Evolutionary conservation across 192 early-diverging fungal species (phyloP), one percentile per base, ranked within the genome.

Genomic region (Backusella mclennaniae): DNA sequence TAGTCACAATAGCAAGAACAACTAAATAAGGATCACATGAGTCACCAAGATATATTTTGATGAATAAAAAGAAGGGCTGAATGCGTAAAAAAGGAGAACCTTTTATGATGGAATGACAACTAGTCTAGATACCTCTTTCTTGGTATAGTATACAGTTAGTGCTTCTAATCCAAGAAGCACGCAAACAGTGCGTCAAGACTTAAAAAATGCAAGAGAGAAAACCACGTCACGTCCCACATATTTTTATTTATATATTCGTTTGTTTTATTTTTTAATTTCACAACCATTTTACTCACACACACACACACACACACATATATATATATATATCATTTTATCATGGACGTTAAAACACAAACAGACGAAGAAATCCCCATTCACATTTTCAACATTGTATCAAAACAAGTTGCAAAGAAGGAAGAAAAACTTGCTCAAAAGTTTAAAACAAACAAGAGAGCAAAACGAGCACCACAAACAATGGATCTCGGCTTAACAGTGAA

Each of bases 321-420:
- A 33, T 2, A 35, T 35, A n/a, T 11, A 42, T 1, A 74, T 41
- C 53, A 21, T 31, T 72, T 35, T 26, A 23, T 31, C 53, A 73
- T 76, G 59, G 56, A 73, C 38, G 42, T 72, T 35, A 76, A 52
- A 31, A 14, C 42, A 67, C 76, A 68, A 67, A 66, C 67, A 3
- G 76, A 83, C 31, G 84, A 88, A 41, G 87, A 84, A 73, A 86
- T 86, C 36, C 77, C 82, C 11, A 69, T 77, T 11, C 85, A 86
- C 69, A 83, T 88, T 76, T 75, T 72, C 38, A 81, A 74, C 35
- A 66, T 21, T 4, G 80, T 88, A 4, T 42, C 72, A 21, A n/a
- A 11, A 3, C 68, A 77, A 67, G 73, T 78, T 46, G 83, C 80
- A 9, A 74, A 79, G 21, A 21, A 75, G 19, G 87, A 88, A 74